Percentiles rank a stretch among this genome's conserved stretches.
Conservation (phyloP, 306 rosid genomes). For the Ammopiptanthus mongolicus region DNA sequence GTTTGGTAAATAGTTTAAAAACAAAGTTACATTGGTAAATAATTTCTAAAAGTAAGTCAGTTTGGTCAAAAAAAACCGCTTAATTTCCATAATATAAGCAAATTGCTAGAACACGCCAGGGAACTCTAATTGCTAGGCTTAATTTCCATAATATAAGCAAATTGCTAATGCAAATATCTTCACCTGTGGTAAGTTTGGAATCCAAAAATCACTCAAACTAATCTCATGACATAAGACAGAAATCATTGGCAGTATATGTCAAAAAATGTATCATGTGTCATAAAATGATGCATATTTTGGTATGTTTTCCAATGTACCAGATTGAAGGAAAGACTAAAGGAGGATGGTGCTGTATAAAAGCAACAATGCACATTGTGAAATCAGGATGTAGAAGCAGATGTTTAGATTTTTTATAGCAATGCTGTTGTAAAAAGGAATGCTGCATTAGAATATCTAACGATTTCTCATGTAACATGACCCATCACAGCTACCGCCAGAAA, state of each 20-base stretch:
- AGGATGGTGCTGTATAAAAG: background rate
- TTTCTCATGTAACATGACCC: background rate
- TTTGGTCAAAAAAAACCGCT: no score
- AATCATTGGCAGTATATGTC: background rate
- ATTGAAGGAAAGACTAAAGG: background rate
- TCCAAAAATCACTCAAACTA: background rate
- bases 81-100: no score
- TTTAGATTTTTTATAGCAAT: background rate
- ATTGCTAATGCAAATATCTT: background rate
- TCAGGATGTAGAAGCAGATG: background rate
- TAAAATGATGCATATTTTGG: background rate
- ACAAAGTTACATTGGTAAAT: no score
- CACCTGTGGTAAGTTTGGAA: background rate
- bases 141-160: background rate
- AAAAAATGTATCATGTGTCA: background rate
- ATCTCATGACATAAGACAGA: background rate
- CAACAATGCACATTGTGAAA: background rate
- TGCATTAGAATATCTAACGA: background rate
- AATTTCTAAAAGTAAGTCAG: no score
- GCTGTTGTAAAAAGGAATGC: background rate
- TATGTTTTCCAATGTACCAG: background rate
- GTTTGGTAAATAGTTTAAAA: no score
- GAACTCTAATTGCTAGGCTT: background rate
- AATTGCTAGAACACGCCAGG: background rate
- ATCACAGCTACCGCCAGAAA: background rate